These are phyloP conservation scores for Wilhelminamyces savonicus DNA, from an alignment of 805 yeast species.

Conservation along the genomic window DNA sequence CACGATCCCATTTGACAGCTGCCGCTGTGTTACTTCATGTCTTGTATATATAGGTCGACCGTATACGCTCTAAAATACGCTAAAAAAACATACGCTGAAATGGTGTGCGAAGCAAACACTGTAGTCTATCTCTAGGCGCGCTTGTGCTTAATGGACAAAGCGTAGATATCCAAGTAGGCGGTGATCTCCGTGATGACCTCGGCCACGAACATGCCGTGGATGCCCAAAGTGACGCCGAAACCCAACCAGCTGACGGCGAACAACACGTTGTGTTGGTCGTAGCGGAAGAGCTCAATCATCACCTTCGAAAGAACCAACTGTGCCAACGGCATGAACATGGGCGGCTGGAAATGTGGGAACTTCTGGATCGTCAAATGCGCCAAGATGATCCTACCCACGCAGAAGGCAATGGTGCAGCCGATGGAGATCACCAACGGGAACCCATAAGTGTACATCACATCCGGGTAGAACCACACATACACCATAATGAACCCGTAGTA, in stretches of 20 bases:
- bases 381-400: slow-evolving; percentile 85
- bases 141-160: slow-evolving; percentile 77
- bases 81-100: not conserved
- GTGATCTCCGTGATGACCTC: slow-evolving; percentile 80
- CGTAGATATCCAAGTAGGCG: slow-evolving; percentile 74
- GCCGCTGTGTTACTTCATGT: slow-evolving; percentile 7
- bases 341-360: slow-evolving; percentile 69
- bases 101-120: not conserved
- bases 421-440: slow-evolving; percentile 61
- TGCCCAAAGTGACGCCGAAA: slow-evolving; percentile 58
- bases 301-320: slow-evolving; percentile 37
- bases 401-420: slow-evolving; percentile 72
- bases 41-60: slow-evolving; percentile 12
- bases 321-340: slow-evolving; percentile 57
- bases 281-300: slow-evolving; percentile 30
- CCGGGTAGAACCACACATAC: slow-evolving; percentile 47
- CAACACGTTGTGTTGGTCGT: slow-evolving; percentile 37
- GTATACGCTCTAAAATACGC: slow-evolving; percentile 4
- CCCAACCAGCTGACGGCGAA: slow-evolving; percentile 57
- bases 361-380: slow-evolving; percentile 78
- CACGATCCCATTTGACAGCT: slow-evolving; percentile 3
- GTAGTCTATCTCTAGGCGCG: slow-evolving; percentile 25
- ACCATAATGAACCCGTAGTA: slow-evolving; percentile 45
- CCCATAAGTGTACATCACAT: slow-evolving; percentile 37
- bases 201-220: slow-evolving; percentile 66